Evolutionary conservation across 805 yeast species (phyloP).

Genomic region (Lachancea nothofagi): DNA sequence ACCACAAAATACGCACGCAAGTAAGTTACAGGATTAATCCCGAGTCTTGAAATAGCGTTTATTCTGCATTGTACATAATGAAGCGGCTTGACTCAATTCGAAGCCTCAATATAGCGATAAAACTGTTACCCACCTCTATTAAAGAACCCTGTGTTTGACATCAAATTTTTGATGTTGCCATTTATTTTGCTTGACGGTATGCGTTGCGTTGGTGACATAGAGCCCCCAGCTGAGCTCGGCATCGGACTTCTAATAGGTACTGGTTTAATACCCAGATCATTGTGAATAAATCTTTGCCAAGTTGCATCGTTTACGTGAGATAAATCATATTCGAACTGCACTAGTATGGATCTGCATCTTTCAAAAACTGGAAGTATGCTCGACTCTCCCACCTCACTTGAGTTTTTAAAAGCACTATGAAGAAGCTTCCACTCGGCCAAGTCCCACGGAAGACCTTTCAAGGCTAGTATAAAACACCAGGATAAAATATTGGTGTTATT

Average conservation of each 20-base stretch:
- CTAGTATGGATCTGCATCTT: slow-evolving; percentile 2
- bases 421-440: slow-evolving; percentile 27
- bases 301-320: slow-evolving; percentile 24
- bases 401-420: slow-evolving; percentile 21
- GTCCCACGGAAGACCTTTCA: slow-evolving; percentile 32
- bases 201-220: slow-evolving; percentile 10
- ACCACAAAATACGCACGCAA: slow-evolving; percentile 65
- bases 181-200: slow-evolving; percentile 14
- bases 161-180: slow-evolving; percentile 18
- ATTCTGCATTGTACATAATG: slow-evolving; percentile 1
- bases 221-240: slow-evolving; percentile 3
- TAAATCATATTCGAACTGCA: slow-evolving; percentile 21
- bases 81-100: too few species aligned
- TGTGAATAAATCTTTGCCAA: slow-evolving; percentile 28
- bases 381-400: slow-evolving; percentile 4
- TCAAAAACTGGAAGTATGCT: slow-evolving; percentile 3
- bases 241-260: slow-evolving; percentile 7
- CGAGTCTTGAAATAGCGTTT: background rate
- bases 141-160: slow-evolving; percentile 21
- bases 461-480: slow-evolving; percentile 28
- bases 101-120: too few species aligned
- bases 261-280: slow-evolving; percentile 20
- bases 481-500: slow-evolving; percentile 23
- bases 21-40: slow-evolving; percentile 43
- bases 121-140: slow-evolving; percentile 13